Conservation (phyloP, 768 basidiomycete genomes). For the Lentinula boryana region DNA sequence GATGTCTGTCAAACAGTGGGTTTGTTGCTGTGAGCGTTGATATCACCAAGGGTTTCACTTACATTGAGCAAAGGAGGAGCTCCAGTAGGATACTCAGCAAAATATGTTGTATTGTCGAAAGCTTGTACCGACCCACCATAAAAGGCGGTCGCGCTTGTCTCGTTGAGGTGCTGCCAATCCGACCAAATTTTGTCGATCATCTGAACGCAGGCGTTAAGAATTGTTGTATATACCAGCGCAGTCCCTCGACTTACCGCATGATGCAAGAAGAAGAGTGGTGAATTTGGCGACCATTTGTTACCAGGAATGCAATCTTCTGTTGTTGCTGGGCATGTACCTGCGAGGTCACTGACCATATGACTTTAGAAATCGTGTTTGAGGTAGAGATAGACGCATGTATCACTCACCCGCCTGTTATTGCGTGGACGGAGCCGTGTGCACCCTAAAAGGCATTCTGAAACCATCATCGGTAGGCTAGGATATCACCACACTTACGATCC, state of each 20-base stretch:
- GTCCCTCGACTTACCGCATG: background rate
- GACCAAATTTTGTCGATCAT: slow-evolving; percentile 8
- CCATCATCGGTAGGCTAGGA: background rate
- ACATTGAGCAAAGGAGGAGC: slow-evolving; percentile 5
- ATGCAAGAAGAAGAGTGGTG: slow-evolving; percentile 1
- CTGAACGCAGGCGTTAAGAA: background rate
- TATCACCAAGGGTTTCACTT: slow-evolving; percentile 21
- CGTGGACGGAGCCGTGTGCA: background rate
- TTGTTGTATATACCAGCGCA: no score
- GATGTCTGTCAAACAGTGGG: background rate
- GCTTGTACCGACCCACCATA: slow-evolving; percentile 2
- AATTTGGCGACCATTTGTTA: slow-evolving; percentile 12
- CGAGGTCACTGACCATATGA: background rate
- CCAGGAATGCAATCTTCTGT: slow-evolving; percentile 13
- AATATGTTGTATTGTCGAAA: slow-evolving; percentile 5
- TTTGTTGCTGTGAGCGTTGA: background rate
- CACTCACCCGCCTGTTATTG: background rate
- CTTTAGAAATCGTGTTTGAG: no score
- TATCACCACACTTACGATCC: background rate
- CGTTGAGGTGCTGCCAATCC: slow-evolving; percentile 4
- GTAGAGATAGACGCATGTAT: no score
- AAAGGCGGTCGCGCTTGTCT: background rate
- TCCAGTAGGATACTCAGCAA: slow-evolving; percentile 4
- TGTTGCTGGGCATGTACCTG: slow-evolving; percentile 18
- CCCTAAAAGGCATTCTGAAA: background rate